Evolutionary conservation across 352 stramenopile species (phyloP), one percentile per base, ranked within the genome.

Genomic region (Bremia lactucae): DNA sequence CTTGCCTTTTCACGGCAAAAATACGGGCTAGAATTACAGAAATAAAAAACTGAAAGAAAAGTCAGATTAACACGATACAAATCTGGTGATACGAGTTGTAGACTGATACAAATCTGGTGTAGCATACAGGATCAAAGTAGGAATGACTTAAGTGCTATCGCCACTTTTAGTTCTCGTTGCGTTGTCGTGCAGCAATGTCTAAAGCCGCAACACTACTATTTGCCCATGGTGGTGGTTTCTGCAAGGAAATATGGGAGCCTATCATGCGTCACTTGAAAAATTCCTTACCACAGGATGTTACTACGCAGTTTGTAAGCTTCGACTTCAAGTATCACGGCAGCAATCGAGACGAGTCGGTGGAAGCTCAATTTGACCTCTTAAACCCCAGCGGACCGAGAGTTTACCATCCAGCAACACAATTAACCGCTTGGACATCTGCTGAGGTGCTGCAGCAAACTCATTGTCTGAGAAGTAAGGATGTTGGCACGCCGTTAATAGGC

Each of bases 251-350:
- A 0, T 82, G 69, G 69, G 53, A 62, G 13, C 69, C 69, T 3
- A 61, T 82, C 28, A 46, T 76, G 25, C 38, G 44, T 15, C 69
- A 58, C 7, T 34, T 78, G 20, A 38, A 55, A 33, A 39, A 28
- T 8, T 61, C 64, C 3, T 37, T 72, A 42, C 36, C 74, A 6
- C 46, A 69, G 23, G 16, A 18, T 5, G 26, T 42, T 0, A 31
- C n/a, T 16, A 43, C 50, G 0, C 14, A 59, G 11, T 59, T 66
- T 18, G 41, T 59, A 26, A 57, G 15, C 31, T 74, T 77, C 36
- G 66, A 76, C 42, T 65, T 76, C 33, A 66, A 60, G 29, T 79
- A 65, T 52, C 69, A 82, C 42, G 69, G 69, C 33, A 49, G 41
- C 33, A 65, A 71, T 6, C 52, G 62, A n/a, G 62, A 80, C 40